A percentile compares a stretch with the other conserved stretches of the same genome.
Conservation (phyloP, 2,329 filamentous ascomycete species). For the Colletotrichum musae region DNA sequence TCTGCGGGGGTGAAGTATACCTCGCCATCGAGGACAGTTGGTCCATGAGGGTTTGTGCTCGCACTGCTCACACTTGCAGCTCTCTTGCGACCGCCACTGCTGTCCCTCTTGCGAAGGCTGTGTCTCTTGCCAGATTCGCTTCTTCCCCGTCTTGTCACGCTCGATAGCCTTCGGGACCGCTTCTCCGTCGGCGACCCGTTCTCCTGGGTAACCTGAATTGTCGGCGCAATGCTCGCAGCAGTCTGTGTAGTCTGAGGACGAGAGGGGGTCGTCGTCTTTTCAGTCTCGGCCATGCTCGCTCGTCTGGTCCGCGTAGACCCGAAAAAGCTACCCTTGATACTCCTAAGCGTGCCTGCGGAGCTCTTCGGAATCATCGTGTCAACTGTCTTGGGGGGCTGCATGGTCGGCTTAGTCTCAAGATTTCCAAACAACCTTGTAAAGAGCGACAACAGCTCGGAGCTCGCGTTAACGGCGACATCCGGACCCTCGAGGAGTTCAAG, state of each 20-base stretch:
- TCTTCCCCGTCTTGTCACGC: constrained; percentile 54
- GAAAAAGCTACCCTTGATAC: constrained; percentile 83
- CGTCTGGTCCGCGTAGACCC: constrained; percentile 67
- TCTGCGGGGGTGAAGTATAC: constrained; percentile 64
- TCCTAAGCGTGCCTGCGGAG: constrained; percentile 79
- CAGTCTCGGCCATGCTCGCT: constrained; percentile 52
- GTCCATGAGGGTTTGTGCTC: constrained; percentile 54
- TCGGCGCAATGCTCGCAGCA: constrained; percentile 66
- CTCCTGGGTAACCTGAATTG: constrained; percentile 84
- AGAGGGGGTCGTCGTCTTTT: constrained; percentile 52
- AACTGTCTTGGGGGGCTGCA: constrained; percentile 57
- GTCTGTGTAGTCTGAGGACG: constrained; percentile 61
- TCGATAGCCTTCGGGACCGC: constrained; percentile 52
- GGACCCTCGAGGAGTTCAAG: constrained; percentile 88
- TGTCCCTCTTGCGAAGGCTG: constrained; percentile 68
- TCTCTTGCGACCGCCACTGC: constrained; percentile 63
- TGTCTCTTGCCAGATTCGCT: constrained; percentile 65
- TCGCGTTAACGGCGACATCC: constrained; percentile 88
- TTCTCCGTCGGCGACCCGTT: constrained; percentile 59
- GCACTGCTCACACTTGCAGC: constrained; percentile 55
- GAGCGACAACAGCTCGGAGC: constrained; percentile 85
- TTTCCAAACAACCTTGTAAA: constrained; percentile 85
- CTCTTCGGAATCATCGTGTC: constrained; percentile 72
- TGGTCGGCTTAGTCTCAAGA: constrained; percentile 61
- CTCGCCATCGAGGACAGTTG: constrained; percentile 66